Conservation (phyloP, 176 grass and related monocot genomes). For the Carex cristatella region DNA sequence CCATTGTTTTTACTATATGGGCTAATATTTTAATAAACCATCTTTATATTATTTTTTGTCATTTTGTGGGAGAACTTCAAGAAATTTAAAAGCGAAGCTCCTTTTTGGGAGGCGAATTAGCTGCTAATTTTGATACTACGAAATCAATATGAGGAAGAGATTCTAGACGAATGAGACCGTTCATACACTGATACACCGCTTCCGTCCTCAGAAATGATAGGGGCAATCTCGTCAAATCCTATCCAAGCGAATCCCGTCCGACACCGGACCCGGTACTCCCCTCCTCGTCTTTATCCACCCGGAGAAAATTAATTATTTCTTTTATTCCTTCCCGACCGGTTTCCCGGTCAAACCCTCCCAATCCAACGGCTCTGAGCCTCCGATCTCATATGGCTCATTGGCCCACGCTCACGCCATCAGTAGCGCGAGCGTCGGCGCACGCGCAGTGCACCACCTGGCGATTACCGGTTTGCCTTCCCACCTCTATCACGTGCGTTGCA, state of each 20-base stretch:
- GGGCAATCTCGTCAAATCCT: not conserved
- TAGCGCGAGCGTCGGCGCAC: constrained; percentile 41
- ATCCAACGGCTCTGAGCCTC: constrained; percentile 71
- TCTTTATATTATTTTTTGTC: not conserved
- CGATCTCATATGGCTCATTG: constrained; percentile 30
- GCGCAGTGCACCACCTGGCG: constrained; percentile 24
- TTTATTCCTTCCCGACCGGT: constrained; percentile 28
- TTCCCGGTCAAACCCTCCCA: constrained; percentile 63
- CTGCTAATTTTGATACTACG: not conserved
- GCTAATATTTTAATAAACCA: not conserved
- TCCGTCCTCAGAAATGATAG: not conserved
- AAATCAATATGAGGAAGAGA: not conserved
- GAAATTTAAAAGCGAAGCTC: not conserved
- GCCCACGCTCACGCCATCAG: constrained; percentile 31
- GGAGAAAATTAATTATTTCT: not conserved
- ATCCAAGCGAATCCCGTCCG: constrained; percentile 16
- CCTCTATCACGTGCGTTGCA: constrained; percentile 59
- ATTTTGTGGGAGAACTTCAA: not conserved
- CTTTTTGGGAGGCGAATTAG: not conserved
- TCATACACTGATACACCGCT: not conserved
- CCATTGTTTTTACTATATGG: not conserved
- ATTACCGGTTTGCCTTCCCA: constrained; percentile 19
- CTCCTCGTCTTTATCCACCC: constrained; percentile 14
- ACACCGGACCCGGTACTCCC: constrained; percentile 25
- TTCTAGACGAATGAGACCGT: not conserved